phyloP scores from a whole-genome alignment of 441 rosid species.

The Cnidoscolus chayamansa region DNA sequence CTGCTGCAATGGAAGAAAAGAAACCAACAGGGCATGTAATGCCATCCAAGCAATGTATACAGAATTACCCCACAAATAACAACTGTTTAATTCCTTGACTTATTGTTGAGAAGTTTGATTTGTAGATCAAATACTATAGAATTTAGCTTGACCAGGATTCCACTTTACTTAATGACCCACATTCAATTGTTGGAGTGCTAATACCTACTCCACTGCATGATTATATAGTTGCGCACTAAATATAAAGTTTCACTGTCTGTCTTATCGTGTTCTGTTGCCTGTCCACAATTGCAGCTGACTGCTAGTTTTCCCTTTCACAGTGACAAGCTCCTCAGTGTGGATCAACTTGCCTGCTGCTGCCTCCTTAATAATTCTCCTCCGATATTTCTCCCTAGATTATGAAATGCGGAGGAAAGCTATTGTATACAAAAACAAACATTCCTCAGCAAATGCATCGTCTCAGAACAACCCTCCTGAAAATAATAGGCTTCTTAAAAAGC shows the following conservation, averaged over 20 bases:
- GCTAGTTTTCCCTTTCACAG: conserved; percentile 39
- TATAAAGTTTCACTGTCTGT: not conserved
- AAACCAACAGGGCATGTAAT: not conserved
- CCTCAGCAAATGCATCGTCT: conserved; percentile 32
- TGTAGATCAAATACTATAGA: not conserved
- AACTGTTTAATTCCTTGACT: not conserved
- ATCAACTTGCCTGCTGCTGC: conserved; percentile 97
- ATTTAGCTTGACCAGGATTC: not conserved
- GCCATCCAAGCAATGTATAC: not conserved
- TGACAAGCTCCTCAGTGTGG: conserved; percentile 97
- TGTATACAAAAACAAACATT: conserved; percentile 53
- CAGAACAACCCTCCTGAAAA: conserved; percentile 41
- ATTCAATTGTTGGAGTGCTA: not conserved
- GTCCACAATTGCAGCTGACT: conserved; percentile 23
- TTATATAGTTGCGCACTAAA: not conserved
- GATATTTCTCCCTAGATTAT: conserved; percentile 77
- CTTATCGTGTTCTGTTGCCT: conserved; percentile 14
- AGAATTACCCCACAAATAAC: no score
- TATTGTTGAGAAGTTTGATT: not conserved
- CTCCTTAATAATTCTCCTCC: conserved; percentile 67
- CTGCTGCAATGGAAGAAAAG: not conserved
- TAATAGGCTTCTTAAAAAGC: conserved; percentile 45
- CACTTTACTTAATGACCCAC: not conserved
- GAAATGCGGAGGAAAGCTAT: conserved; percentile 81
- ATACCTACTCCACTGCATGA: conserved; percentile 1